Conservation (phyloP, 768 basidiomycete species). For the Boletus vermiculosoides region DNA sequence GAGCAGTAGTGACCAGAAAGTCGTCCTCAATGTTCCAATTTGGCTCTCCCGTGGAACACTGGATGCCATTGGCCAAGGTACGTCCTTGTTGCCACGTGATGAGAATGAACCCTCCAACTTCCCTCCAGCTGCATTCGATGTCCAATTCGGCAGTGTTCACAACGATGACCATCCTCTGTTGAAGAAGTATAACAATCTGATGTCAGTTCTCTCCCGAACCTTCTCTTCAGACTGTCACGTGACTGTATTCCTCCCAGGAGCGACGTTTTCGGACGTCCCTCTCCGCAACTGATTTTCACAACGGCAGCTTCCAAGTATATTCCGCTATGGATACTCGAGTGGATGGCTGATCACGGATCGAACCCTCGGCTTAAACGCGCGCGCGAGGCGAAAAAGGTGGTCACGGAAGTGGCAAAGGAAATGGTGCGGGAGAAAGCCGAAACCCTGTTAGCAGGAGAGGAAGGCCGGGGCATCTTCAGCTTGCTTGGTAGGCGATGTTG, state of each 20-base stretch:
- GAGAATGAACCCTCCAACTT: not conserved
- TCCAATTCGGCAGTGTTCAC: constrained; percentile 37
- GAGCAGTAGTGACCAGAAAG: constrained; percentile 6
- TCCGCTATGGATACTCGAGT: constrained; percentile 29
- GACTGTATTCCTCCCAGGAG: constrained; percentile 20
- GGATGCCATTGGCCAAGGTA: constrained; percentile 53
- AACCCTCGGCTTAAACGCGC: constrained; percentile 20
- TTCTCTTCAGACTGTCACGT: constrained; percentile 3
- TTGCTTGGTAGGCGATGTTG: constrained; percentile 37
- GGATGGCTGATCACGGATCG: constrained; percentile 31
- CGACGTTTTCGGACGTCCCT: constrained; percentile 20
- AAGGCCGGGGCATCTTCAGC: constrained; percentile 22
- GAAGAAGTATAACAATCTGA: constrained; percentile 8
- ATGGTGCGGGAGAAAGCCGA: constrained; percentile 20
- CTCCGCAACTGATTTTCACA: constrained; percentile 17
- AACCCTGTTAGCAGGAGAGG: constrained; percentile 13
- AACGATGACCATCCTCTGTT: constrained; percentile 13
- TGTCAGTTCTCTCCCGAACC: constrained; percentile 7
- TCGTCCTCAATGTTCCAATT: constrained; percentile 21
- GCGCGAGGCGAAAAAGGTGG: constrained; percentile 8
- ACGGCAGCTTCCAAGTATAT: constrained; percentile 14
- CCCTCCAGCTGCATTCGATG: constrained; percentile 46
- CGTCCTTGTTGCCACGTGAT: not conserved
- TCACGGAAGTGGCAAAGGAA: constrained; percentile 12
- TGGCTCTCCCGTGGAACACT: constrained; percentile 45